These are phyloP conservation scores for Capsella bursapastoris DNA, from an alignment of 345 rosid species.

Conservation along the genomic window DNA sequence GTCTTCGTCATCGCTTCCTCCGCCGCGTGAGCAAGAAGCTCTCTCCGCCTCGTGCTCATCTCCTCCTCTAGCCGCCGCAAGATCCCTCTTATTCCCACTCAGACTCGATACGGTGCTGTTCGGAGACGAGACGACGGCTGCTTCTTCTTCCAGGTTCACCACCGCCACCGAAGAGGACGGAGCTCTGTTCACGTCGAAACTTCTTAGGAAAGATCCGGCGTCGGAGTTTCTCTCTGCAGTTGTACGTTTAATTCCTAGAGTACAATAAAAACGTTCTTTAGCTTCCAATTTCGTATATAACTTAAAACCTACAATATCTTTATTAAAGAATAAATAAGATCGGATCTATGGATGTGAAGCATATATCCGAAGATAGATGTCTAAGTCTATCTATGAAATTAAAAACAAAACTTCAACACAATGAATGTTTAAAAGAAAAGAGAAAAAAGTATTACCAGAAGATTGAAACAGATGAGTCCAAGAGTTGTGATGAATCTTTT, in stretches of 20 bases:
- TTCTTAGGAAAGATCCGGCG: constrained; percentile 51
- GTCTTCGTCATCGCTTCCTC: constrained; percentile 74
- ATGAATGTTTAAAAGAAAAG: neutral
- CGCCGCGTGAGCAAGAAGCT: constrained; percentile 62
- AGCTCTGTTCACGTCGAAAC: constrained; percentile 62
- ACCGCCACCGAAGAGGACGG: constrained; percentile 43
- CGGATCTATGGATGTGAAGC: constrained; percentile 19
- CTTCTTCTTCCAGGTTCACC: constrained; percentile 53
- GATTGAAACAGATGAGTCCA: constrained; percentile 59
- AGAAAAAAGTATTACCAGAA: constrained; percentile 47
- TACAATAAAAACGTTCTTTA: constrained; percentile 2
- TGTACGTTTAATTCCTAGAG: constrained; percentile 1
- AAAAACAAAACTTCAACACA: neutral
- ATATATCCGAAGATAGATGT: neutral
- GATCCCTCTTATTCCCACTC: constrained; percentile 78
- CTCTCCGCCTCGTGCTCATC: constrained; percentile 70
- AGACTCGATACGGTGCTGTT: constrained; percentile 83
- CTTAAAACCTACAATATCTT: neutral
- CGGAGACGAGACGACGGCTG: constrained; percentile 66
- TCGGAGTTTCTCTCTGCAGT: constrained; percentile 53
- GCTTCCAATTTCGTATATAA: neutral
- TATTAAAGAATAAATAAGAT: neutral
- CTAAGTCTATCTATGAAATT: too few species aligned
- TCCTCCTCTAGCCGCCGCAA: constrained; percentile 39
- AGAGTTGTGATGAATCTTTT: constrained; percentile 40